These are phyloP conservation scores for Gonium pectorale DNA, from an alignment of 139 green algal genomes.

Conservation along the genomic window DNA sequence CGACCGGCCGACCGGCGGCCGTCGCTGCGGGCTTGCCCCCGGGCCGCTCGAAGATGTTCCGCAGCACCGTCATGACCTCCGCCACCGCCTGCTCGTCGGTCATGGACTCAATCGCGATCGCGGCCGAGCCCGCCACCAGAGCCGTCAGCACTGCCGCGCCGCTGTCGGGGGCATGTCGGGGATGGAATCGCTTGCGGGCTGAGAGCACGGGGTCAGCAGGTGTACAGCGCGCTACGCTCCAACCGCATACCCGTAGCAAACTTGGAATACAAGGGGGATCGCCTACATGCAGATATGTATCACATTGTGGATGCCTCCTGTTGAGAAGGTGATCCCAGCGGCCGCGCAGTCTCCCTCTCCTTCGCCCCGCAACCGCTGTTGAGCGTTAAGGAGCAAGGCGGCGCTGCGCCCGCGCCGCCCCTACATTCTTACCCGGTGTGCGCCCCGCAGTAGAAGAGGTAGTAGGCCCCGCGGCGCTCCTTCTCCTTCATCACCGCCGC, in stretches of 20 bases:
- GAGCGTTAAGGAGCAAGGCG: too few species aligned
- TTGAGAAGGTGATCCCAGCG: too few species aligned
- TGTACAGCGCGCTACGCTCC: too few species aligned
- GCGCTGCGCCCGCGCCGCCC: too few species aligned
- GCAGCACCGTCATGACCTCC: conserved; percentile 83
- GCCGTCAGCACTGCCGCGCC: conserved; percentile 83
- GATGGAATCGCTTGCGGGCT: too few species aligned
- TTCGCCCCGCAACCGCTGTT: too few species aligned
- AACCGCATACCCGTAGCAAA: too few species aligned
- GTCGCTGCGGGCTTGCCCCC: not conserved
- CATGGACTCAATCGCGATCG: conserved; percentile 39
- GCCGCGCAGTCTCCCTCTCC: too few species aligned
- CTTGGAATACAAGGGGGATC: too few species aligned
- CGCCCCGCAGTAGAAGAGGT: conserved; percentile 94
- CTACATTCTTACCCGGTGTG: conserved; percentile 36
- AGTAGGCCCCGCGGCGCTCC: conserved; percentile 82
- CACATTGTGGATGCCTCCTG: too few species aligned
- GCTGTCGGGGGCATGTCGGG: not conserved
- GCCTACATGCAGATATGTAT: too few species aligned
- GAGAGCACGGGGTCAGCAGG: too few species aligned
- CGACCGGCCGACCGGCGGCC: conserved; percentile 63
- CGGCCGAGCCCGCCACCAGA: conserved; percentile 84
- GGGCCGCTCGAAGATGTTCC: conserved; percentile 76
- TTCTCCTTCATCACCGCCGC: conserved; percentile 70
- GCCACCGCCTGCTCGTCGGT: conserved; percentile 61